Conservation (phyloP, 164 flowering plant genomes). For the Chimonanthus praecox region DNA sequence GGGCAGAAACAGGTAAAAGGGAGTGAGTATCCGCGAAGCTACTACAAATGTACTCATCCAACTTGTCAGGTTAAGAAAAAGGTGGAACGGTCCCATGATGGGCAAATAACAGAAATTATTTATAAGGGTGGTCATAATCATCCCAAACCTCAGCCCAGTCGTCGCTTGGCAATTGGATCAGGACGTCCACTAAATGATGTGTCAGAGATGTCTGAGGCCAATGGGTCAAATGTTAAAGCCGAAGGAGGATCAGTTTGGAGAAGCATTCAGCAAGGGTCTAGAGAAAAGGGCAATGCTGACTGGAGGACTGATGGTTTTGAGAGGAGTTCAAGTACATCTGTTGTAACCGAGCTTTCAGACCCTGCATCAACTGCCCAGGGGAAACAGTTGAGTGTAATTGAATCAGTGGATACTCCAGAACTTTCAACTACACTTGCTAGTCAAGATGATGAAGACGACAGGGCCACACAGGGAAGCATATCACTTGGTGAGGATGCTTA, state of each 20-base stretch:
- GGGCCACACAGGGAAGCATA: slow-evolving; percentile 46
- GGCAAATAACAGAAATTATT: slow-evolving; percentile 70
- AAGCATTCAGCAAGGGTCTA: slow-evolving; percentile 33
- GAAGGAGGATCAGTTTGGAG: slow-evolving; percentile 48
- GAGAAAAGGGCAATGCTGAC: slow-evolving; percentile 34
- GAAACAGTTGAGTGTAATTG: slow-evolving; percentile 33
- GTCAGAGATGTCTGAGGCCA: slow-evolving; percentile 35
- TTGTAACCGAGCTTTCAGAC: slow-evolving; percentile 54
- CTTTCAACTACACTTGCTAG: slow-evolving; percentile 58
- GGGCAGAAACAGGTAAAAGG: slow-evolving; percentile 93
- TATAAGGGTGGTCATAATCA: slow-evolving; percentile 77
- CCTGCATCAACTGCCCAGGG: slow-evolving; percentile 37
- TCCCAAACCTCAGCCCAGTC: slow-evolving; percentile 56
- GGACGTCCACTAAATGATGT: slow-evolving; percentile 29
- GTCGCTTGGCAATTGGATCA: slow-evolving; percentile 41
- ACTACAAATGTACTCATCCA: slow-evolving; percentile 75
- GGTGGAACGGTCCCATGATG: slow-evolving; percentile 72
- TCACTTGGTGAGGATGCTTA: slow-evolving; percentile 50
- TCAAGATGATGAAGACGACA: slow-evolving; percentile 57
- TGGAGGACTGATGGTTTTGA: slow-evolving; percentile 52
- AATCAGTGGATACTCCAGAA: slow-evolving; percentile 52
- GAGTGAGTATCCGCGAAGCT: slow-evolving; percentile 79
- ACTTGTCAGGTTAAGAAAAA: slow-evolving; percentile 72
- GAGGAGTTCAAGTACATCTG: slow-evolving; percentile 56
- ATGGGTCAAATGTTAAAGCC: slow-evolving; percentile 27